Evolutionary conservation across 768 basidiomycete species (phyloP).

Genomic region (Russula brevipes): DNA sequence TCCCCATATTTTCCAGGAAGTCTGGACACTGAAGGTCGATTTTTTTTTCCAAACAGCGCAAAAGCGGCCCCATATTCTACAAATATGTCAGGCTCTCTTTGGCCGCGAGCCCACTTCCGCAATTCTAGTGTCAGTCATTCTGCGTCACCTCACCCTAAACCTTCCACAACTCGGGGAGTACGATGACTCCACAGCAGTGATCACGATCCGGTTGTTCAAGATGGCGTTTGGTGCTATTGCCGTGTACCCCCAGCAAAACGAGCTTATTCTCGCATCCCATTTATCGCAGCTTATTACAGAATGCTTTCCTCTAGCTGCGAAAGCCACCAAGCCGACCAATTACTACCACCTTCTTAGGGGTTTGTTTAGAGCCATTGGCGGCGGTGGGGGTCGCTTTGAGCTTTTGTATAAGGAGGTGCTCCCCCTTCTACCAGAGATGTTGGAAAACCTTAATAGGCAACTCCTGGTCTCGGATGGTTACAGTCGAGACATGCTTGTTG

Average conservation of each 20-base stretch:
- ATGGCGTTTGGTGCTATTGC: slow-evolving; percentile 89
- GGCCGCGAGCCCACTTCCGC: slow-evolving; percentile 70
- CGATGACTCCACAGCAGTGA: slow-evolving; percentile 73
- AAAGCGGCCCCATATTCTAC: slow-evolving; percentile 72
- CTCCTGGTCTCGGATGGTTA: slow-evolving; percentile 78
- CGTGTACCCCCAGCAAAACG: slow-evolving; percentile 66
- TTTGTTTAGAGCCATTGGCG: slow-evolving; percentile 89
- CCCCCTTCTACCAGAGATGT: slow-evolving; percentile 93
- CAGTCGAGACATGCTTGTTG: slow-evolving; percentile 88
- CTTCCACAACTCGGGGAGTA: slow-evolving; percentile 81
- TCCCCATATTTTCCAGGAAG: slow-evolving; percentile 89
- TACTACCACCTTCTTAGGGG: slow-evolving; percentile 91
- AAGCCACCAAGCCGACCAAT: slow-evolving; percentile 83
- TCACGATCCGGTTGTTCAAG: slow-evolving; percentile 90
- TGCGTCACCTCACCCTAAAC: slow-evolving; percentile 77
- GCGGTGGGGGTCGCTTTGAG: slow-evolving; percentile 90
- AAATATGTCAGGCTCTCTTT: slow-evolving; percentile 81
- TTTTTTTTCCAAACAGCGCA: slow-evolving; percentile 81
- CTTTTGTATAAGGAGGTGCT: slow-evolving; percentile 93
- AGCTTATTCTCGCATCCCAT: slow-evolving; percentile 89
- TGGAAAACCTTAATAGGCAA: slow-evolving; percentile 90
- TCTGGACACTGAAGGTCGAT: slow-evolving; percentile 90
- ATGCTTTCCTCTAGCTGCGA: slow-evolving; percentile 90
- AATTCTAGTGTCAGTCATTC: slow-evolving; percentile 81
- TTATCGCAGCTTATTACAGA: slow-evolving; percentile 92